These are phyloP conservation scores for Corchorus capsularis DNA, from an alignment of 345 rosid species.

Conservation along the genomic window DNA sequence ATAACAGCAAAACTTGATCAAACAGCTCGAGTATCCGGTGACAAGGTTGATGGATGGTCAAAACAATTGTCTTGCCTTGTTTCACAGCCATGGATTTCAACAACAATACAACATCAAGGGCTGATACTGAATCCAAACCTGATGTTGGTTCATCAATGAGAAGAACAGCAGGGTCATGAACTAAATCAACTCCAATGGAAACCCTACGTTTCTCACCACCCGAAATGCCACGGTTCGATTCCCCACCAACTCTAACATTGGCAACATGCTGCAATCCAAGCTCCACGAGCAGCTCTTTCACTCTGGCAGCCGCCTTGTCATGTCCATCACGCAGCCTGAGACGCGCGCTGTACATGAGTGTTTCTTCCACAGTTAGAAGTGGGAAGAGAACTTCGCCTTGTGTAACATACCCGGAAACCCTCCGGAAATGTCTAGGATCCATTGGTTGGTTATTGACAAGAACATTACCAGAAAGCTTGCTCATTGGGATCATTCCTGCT, in stretches of 20 bases:
- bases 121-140: constrained; percentile 84
- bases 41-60: constrained; percentile 86
- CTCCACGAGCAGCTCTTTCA: constrained; percentile 56
- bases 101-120: constrained; percentile 53
- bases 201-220: constrained; percentile 41
- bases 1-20: constrained; percentile 63
- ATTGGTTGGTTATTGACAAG: constrained; percentile 60
- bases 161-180: no score
- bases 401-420: constrained; percentile 70
- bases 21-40: constrained; percentile 73
- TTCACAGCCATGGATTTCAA: constrained; percentile 11
- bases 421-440: constrained; percentile 52
- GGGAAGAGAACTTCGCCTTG: constrained; percentile 88
- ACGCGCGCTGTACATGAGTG: constrained; percentile 71
- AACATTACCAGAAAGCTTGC: constrained; percentile 46
- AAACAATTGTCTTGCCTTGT: constrained; percentile 79
- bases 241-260: constrained; percentile 53
- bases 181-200: no score
- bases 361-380: constrained; percentile 78
- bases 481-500: background rate
- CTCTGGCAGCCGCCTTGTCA: constrained; percentile 46
- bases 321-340: constrained; percentile 57
- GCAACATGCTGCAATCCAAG: constrained; percentile 70
- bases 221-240: constrained; percentile 64
- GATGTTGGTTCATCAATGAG: constrained; percentile 57